Evolutionary conservation across 345 rosid species (phyloP), one percentile per base, ranked within the genome.

Genomic region (Ceriops zippeliana): DNA sequence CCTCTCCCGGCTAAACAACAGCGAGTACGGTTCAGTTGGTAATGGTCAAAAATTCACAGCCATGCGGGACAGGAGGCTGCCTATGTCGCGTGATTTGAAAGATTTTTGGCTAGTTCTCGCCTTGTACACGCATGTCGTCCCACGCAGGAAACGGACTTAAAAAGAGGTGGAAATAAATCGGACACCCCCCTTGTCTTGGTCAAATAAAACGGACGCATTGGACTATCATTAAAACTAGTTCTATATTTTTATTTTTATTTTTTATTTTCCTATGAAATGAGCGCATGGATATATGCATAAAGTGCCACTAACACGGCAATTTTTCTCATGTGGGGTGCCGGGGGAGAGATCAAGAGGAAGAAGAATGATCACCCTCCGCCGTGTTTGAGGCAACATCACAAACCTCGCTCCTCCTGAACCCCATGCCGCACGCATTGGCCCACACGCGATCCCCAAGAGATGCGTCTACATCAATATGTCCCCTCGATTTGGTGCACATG

Each of bases 401-500:
- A 2, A 11, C 15, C 13, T 54, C 2, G 28, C 22, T 8, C 24
- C 30, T 54, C 58, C 11, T 11, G n/a, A 54, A 9, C 58, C 11
- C 24, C 56, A 46, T 71, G 46, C 24, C 63, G 54, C 56, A 10
- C 65, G 34, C 67, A 31, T 58, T 13, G 58, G 15, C 13, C n/a
- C 47, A 46, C 68, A 22, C 69, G 52, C 17, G 37, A 65, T 24
- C 69, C 19, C 13, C 26, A 11, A 31, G 51, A 57, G 69, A 49
- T 24, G 63, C 74, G 46, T 64, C 65, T 64, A 10, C 72, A 51
- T 42, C 37, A 34, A 26, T 11, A 3, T 74, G 82, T 75, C 71
- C 65, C 82, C 74, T 35, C 56, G 73, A 71, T 79, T 75, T 64
- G 74, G 21, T 46, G 6, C 79, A 71, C 17, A 22, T 71, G 74